Conservation (phyloP, 2,329 filamentous ascomycete genomes). For the Trichoderma semiorbis region DNA sequence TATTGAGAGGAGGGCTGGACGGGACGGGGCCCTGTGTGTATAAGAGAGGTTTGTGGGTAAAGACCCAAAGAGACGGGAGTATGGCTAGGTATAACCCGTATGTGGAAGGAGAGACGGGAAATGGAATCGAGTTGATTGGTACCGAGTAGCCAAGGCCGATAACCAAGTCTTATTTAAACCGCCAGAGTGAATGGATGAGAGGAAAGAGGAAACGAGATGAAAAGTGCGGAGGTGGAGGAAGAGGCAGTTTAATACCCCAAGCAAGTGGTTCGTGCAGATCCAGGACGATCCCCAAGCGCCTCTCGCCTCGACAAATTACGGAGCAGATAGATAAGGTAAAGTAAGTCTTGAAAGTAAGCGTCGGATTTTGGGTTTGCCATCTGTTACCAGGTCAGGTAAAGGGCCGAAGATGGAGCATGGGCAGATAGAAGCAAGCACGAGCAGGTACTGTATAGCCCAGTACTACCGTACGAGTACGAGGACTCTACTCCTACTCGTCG, state of each 20-base stretch:
- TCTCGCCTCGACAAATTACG: background rate
- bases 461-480: background rate
- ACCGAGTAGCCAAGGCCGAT: background rate
- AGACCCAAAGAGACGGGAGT: background rate
- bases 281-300: background rate
- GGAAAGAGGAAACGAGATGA: slow-evolving; percentile 6
- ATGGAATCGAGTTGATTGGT: background rate
- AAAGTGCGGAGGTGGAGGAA: slow-evolving; percentile 7
- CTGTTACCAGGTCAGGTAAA: slow-evolving; percentile 1
- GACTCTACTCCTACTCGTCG: background rate
- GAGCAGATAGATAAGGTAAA: background rate
- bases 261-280: slow-evolving; percentile 10
- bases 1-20: background rate
- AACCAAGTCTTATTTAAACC: background rate
- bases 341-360: background rate
- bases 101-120: background rate
- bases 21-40: background rate
- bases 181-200: background rate
- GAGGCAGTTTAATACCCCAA: slow-evolving; percentile 24
- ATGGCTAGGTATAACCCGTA: background rate
- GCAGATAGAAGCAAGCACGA: background rate
- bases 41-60: background rate
- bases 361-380: background rate
- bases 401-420: slow-evolving; percentile 14
- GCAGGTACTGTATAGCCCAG: background rate